Evolutionary conservation across 108 stramenopile genomes (phyloP).

Genomic region (Cylindrotheca closterium): DNA sequence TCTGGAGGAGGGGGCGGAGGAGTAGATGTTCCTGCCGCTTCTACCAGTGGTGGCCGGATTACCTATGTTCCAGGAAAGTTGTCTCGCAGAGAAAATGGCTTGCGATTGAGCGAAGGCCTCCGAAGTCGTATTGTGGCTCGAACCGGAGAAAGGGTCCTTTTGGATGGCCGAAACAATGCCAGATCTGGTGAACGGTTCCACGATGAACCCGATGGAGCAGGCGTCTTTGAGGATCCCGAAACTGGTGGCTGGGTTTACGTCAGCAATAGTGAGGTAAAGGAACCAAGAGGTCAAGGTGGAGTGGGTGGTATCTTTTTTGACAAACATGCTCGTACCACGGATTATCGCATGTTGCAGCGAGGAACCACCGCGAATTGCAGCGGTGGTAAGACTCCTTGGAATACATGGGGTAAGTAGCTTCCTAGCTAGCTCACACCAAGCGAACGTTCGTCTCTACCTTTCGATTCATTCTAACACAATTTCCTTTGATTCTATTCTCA

Average conservation of each 20-base stretch:
- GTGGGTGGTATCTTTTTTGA: slow-evolving; percentile 52
- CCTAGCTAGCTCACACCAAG: not conserved
- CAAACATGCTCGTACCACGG: slow-evolving; percentile 24
- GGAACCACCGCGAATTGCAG: slow-evolving; percentile 47
- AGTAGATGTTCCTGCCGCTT: too few species aligned
- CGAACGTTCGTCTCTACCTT: not conserved
- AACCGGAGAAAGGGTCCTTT: slow-evolving; percentile 21
- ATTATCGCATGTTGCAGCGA: slow-evolving; percentile 34
- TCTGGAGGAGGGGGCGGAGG: too few species aligned
- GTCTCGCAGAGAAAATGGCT: slow-evolving; percentile 20
- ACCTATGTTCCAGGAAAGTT: slow-evolving; percentile 46
- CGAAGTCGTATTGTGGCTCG: slow-evolving; percentile 20
- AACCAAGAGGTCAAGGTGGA: slow-evolving; percentile 38
- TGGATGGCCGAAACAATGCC: not conserved
- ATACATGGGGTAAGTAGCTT: slow-evolving; percentile 24
- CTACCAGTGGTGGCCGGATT: not conserved
- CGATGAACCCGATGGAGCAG: slow-evolving; percentile 44
- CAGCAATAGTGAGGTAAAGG: slow-evolving; percentile 48
- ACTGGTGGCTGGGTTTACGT: slow-evolving; percentile 60
- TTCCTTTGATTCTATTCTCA: not conserved
- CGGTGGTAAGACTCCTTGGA: slow-evolving; percentile 44
- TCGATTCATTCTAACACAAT: not conserved
- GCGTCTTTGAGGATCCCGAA: slow-evolving; percentile 37
- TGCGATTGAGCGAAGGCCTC: slow-evolving; percentile 30
- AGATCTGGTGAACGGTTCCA: slow-evolving; percentile 33